These are phyloP conservation scores for Nicotiana knightiana DNA, from an alignment of 257 asterid genomes.

Conservation along the genomic window DNA sequence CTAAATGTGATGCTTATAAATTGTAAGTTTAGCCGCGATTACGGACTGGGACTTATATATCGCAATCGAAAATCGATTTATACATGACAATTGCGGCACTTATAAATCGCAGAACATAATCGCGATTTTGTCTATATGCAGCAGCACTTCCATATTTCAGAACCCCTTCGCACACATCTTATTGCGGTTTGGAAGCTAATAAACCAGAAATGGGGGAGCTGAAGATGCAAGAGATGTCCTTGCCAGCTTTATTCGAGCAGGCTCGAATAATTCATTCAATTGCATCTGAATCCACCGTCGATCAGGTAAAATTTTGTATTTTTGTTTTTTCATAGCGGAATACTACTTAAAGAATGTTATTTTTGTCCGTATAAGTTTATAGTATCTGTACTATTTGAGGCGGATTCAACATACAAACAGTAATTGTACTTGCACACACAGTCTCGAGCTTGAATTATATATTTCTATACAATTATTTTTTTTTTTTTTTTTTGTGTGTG, in stretches of 20 bases:
- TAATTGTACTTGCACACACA: background rate
- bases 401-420: background rate
- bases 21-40: too few species aligned
- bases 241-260: conserved; percentile 30
- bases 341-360: background rate
- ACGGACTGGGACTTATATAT: too few species aligned
- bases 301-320: conserved; percentile 25
- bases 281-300: conserved; percentile 26
- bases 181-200: background rate
- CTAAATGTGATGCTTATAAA: too few species aligned
- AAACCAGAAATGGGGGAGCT: conserved; percentile 24
- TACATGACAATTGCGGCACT: too few species aligned
- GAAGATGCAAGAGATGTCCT: conserved; percentile 27
- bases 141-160: too few species aligned
- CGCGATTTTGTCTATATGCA: too few species aligned
- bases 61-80: too few species aligned
- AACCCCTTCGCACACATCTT: too few species aligned
- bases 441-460: background rate
- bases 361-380: background rate
- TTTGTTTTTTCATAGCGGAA: background rate
- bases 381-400: too few species aligned
- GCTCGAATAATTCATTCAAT: conserved; percentile 25
- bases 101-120: too few species aligned
- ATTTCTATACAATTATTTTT: background rate
- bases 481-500: background rate